Conservation (phyloP, 2,329 filamentous ascomycete species). For the Aspergillus quadricinctus region DNA sequence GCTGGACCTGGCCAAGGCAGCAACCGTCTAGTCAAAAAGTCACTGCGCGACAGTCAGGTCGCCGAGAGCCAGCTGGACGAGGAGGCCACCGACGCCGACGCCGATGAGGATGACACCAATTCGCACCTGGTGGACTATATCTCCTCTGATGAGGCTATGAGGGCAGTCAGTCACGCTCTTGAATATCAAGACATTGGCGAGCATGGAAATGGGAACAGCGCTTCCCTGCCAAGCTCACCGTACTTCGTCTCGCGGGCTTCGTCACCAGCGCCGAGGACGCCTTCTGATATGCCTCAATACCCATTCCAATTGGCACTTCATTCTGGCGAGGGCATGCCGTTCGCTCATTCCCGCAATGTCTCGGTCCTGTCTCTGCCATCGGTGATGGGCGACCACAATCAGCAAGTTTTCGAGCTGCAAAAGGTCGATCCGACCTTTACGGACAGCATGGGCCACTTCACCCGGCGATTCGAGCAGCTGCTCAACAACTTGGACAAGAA, state of each 20-base stretch:
- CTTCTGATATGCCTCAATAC: neutral
- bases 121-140: neutral
- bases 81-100: neutral
- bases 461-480: conserved; percentile 53
- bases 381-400: conserved; percentile 52
- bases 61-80: neutral
- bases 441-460: conserved; percentile 58
- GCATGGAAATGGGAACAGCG: neutral
- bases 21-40: conserved; percentile 10
- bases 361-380: conserved; percentile 54
- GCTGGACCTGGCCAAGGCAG: conserved; percentile 14
- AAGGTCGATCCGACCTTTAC: conserved; percentile 65
- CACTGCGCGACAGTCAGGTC: conserved; percentile 6
- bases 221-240: conserved; percentile 1
- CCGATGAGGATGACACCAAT: neutral
- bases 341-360: conserved; percentile 18
- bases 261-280: conserved; percentile 39
- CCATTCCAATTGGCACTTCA: neutral
- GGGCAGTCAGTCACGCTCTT: neutral
- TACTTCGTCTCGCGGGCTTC: conserved; percentile 26
- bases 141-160: neutral
- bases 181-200: neutral
- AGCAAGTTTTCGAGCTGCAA: conserved; percentile 58
- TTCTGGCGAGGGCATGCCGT: neutral
- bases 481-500: conserved; percentile 51